phyloP scores from a whole-genome alignment of 768 basidiomycete species.

The Psilocybe cubensis region DNA sequence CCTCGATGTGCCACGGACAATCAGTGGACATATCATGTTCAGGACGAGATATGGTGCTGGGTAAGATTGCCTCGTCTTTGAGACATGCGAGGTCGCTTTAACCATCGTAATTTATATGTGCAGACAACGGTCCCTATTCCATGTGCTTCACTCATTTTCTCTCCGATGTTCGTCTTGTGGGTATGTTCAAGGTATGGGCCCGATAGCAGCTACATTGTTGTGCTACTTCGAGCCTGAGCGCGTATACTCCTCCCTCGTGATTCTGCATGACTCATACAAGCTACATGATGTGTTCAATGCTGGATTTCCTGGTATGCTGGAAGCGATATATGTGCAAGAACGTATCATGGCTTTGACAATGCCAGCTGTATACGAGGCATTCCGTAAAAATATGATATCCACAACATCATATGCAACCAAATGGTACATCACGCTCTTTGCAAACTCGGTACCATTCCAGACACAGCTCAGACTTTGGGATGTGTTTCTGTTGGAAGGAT shows the following conservation, averaged over 20 bases:
- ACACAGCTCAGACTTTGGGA: slow-evolving; percentile 96
- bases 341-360: slow-evolving; percentile 84
- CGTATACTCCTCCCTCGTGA: slow-evolving; percentile 81
- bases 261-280: slow-evolving; percentile 86
- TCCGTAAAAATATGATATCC: slow-evolving; percentile 87
- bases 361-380: slow-evolving; percentile 87
- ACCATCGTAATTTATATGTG: not conserved
- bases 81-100: not conserved
- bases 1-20: slow-evolving; percentile 95
- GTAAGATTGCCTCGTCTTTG: slow-evolving; percentile 47
- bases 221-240: slow-evolving; percentile 93
- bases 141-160: slow-evolving; percentile 92
- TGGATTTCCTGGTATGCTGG: slow-evolving; percentile 94
- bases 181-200: slow-evolving; percentile 99
- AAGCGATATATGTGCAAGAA: slow-evolving; percentile 96
- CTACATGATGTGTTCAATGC: slow-evolving; percentile 91
- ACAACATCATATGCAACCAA: slow-evolving; percentile 97
- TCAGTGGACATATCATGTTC: slow-evolving; percentile 93
- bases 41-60: slow-evolving; percentile 95
- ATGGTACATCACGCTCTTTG: slow-evolving; percentile 99
- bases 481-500: slow-evolving; percentile 87
- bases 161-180: slow-evolving; percentile 85
- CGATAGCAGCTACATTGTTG: slow-evolving; percentile 91
- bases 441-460: slow-evolving; percentile 95
- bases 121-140: slow-evolving; percentile 94